Base-by-base conservation (phyloP, 805 yeast species). In the Barnettozyma californica region DNA sequence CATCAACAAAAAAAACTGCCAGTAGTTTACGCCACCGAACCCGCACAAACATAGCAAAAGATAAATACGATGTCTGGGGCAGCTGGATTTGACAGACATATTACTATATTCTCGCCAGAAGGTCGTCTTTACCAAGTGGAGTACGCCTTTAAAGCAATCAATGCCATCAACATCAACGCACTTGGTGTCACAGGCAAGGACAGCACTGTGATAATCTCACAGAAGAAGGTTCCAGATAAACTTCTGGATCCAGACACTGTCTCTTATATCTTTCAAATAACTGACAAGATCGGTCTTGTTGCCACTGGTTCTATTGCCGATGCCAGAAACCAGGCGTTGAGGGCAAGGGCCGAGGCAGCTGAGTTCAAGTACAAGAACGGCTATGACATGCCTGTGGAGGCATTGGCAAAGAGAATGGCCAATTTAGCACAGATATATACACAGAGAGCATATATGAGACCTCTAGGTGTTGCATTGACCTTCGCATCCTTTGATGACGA, bases 51-150 rank as follows among this genome's bases (percentile, higher is more conserved):
- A 18, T 13, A 21, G 19, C 23, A 8, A 31, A 10, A 19, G 19
- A 31, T 23, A 25, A 19, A 44, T n/a, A 11, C 26, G 23, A 66
- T 72, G 75, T 75, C 76, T 49, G 76, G 77, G 44, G 70, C 69
- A 53, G 96, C 98, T n/a, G 99, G 99, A 47, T 94, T 91, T 68
- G 99, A 94, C 73, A 87, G 99, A 75, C 99, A 94, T 68, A 94
- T 94, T 68, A 94, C 99, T 26, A 91, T 94, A 61, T 94, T 94
- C 73, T 92, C 98, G 36, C 99, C 99, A 19, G 99, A 94, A 67
- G 99, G 99, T 41, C 83, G 99, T 69, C 76, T 94, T 53, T 94
- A 86, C 71, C 99, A 94, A 71, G 99, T 92, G 34, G 99, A 94
- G 68, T 94, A 94, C 65, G 99, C 98, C 6, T 91, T 91, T 75